Percentiles rank a stretch among this genome's conserved stretches.
Conservation (phyloP, 306 rosid species). For the Cucurbita argyrosperma region DNA sequence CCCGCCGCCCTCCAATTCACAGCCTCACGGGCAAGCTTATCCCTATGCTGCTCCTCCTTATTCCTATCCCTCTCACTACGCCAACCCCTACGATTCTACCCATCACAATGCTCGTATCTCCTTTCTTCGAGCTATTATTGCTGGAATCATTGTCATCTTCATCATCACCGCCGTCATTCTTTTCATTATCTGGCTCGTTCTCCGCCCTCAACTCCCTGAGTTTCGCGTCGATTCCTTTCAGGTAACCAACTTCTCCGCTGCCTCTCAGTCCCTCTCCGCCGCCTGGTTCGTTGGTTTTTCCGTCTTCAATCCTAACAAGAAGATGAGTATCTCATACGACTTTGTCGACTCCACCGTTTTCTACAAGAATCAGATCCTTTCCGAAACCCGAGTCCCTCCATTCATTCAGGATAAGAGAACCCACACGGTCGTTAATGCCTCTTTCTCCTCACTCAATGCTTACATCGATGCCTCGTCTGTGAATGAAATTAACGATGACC, state of each 20-base stretch:
- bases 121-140: slow-evolving; percentile 47
- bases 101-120: slow-evolving; percentile 20
- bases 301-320: slow-evolving; percentile 55
- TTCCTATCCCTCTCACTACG: slow-evolving; percentile 22
- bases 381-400: slow-evolving; percentile 29
- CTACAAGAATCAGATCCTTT: slow-evolving; percentile 15
- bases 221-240: slow-evolving; percentile 37
- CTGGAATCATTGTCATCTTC: slow-evolving; percentile 39
- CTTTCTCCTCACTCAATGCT: slow-evolving; percentile 23
- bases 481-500: slow-evolving; percentile 19
- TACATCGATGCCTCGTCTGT: slow-evolving; percentile 9
- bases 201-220: slow-evolving; percentile 65
- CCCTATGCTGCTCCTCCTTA: slow-evolving; percentile 32
- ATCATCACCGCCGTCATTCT: slow-evolving; percentile 31
- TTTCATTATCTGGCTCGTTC: slow-evolving; percentile 61
- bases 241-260: slow-evolving; percentile 29
- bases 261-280: slow-evolving; percentile 34
- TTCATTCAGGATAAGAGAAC: slow-evolving; percentile 35
- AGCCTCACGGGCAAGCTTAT: slow-evolving; percentile 11
- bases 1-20: slow-evolving; percentile 10
- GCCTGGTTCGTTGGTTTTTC: slow-evolving; percentile 35
- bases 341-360: slow-evolving; percentile 14
- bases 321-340: slow-evolving; percentile 45
- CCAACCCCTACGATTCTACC: slow-evolving; percentile 8
- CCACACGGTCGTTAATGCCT: slow-evolving; percentile 18